Conservation (phyloP, 2,329 filamentous ascomycete genomes). For the Emergomyces orientalis region DNA sequence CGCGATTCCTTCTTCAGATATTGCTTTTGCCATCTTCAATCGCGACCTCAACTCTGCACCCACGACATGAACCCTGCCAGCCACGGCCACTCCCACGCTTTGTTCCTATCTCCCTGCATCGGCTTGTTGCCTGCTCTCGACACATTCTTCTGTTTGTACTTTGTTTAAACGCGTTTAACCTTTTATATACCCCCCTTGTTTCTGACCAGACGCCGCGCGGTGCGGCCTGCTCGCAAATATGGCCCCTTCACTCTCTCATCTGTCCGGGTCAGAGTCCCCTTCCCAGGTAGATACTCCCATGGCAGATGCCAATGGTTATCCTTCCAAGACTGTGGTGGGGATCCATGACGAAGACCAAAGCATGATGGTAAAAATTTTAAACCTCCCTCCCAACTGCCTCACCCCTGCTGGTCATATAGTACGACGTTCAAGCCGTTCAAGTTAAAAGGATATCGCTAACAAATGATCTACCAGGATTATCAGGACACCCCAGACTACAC, state of each 20-base stretch:
- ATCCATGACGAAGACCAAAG: slow-evolving; percentile 29
- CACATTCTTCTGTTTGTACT: not conserved
- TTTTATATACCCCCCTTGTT: slow-evolving; percentile 3
- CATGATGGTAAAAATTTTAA: slow-evolving; percentile 29
- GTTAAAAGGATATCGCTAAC: slow-evolving; percentile 7
- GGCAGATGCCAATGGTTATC: slow-evolving; percentile 34
- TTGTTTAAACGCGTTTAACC: slow-evolving; percentile 7
- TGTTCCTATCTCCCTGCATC: not conserved
- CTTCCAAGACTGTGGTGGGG: slow-evolving; percentile 29
- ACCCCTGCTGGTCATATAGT: not conserved
- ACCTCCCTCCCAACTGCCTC: not conserved
- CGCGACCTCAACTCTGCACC: not conserved
- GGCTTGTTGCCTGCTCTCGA: not conserved
- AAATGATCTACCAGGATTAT: slow-evolving; percentile 31
- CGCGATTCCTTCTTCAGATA: slow-evolving; percentile 8
- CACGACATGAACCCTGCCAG: not conserved
- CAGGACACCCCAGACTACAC: slow-evolving; percentile 56
- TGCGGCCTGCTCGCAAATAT: slow-evolving; percentile 22
- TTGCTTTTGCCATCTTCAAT: slow-evolving; percentile 10
- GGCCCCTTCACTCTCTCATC: slow-evolving; percentile 31
- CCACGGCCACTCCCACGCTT: not conserved
- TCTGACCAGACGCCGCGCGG: not conserved
- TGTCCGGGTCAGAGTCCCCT: slow-evolving; percentile 32
- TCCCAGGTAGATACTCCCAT: slow-evolving; percentile 41
- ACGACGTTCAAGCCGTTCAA: slow-evolving; percentile 1